Conservation (phyloP, 805 yeast genomes). For the Ogataea pini region DNA sequence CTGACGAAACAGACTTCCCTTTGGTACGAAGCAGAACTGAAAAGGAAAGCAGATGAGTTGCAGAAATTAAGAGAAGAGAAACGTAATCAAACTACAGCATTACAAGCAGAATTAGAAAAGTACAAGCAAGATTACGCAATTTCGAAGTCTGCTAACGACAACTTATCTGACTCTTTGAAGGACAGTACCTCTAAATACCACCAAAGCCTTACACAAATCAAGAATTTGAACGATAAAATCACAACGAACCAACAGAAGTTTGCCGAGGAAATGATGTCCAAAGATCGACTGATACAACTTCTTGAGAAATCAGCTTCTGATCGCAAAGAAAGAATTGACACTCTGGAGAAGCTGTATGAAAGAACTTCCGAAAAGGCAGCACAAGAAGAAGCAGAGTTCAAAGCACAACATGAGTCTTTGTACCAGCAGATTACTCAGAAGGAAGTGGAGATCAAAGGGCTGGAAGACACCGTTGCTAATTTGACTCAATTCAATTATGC, state of each 20-base stretch:
- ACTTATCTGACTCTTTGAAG: constrained; percentile 37
- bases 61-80: constrained; percentile 31
- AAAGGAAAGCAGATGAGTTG: constrained; percentile 29
- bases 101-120: constrained; percentile 39
- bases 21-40: constrained; percentile 40
- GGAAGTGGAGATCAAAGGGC: constrained; percentile 41
- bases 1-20: constrained; percentile 33
- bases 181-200: constrained; percentile 43
- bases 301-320: constrained; percentile 56
- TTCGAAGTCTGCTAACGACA: constrained; percentile 32
- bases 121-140: constrained; percentile 35
- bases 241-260: constrained; percentile 50
- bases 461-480: constrained; percentile 48
- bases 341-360: constrained; percentile 51
- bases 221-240: constrained; percentile 46
- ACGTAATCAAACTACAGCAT: constrained; percentile 32
- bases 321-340: constrained; percentile 49
- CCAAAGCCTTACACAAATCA: constrained; percentile 44
- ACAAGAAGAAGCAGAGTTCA: constrained; percentile 38
- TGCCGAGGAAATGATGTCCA: constrained; percentile 57
- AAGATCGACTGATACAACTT: constrained; percentile 59
- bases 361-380: constrained; percentile 42
- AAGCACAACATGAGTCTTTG: constrained; percentile 38
- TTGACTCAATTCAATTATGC: constrained; percentile 31
- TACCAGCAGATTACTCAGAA: constrained; percentile 38